phyloP scores from a whole-genome alignment of 768 basidiomycete genomes.

The Kwoniella europaea region DNA sequence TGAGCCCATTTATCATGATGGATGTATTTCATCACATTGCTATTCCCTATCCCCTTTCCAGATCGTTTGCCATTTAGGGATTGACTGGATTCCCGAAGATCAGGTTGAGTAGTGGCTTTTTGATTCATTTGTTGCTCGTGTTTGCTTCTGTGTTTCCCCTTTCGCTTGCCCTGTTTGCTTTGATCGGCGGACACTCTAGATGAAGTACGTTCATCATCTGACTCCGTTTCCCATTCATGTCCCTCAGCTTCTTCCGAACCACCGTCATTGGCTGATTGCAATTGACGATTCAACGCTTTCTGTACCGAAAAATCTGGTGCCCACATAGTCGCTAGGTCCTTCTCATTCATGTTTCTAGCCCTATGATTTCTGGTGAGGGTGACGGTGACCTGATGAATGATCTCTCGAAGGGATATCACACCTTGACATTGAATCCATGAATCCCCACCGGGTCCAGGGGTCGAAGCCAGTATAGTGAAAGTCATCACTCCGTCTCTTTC shows the following conservation, averaged over 20 bases:
- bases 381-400: background rate
- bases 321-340: background rate
- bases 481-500: constrained; percentile 1
- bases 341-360: background rate
- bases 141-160: background rate
- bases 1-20: background rate
- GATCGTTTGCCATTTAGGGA: background rate
- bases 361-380: background rate
- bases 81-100: too few relatives aligned
- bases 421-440: background rate
- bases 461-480: background rate
- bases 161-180: background rate
- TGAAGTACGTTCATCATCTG: background rate
- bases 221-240: background rate
- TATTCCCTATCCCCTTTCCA: background rate
- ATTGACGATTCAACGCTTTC: background rate
- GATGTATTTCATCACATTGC: background rate
- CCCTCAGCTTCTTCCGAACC: background rate
- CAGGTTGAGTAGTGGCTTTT: background rate
- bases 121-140: background rate
- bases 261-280: background rate
- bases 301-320: background rate
- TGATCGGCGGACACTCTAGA: background rate
- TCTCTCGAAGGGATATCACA: background rate
- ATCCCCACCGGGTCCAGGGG: background rate